phyloP scores from a whole-genome alignment of 139 green algal species.

The Gonium pectorale region DNA sequence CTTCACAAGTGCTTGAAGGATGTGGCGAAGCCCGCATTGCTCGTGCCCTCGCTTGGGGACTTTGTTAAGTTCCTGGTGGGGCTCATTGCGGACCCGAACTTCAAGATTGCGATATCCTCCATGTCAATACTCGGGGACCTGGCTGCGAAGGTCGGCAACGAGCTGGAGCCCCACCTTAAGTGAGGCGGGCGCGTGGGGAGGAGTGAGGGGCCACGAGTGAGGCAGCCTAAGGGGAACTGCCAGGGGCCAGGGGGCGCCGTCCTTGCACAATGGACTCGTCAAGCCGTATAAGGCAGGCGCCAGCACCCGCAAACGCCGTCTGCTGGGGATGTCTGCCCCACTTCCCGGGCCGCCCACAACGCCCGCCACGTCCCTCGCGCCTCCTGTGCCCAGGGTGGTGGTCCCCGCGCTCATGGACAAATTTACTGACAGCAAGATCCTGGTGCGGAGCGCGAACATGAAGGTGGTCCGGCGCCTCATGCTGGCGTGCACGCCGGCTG shows the following conservation, averaged over 20 bases:
- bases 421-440: constrained; percentile 66
- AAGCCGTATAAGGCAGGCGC: no score
- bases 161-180: constrained; percentile 69
- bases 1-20: constrained; percentile 68
- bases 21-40: constrained; percentile 45
- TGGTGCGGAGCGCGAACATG: constrained; percentile 60
- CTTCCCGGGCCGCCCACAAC: no score
- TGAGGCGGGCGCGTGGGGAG: neutral
- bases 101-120: constrained; percentile 82
- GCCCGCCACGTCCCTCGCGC: no score
- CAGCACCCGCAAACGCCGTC: no score
- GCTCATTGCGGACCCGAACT: constrained; percentile 85
- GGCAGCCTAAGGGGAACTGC: no score
- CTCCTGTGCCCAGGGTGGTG: constrained; percentile 49
- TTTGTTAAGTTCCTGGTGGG: constrained; percentile 76
- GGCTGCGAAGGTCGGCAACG: constrained; percentile 61
- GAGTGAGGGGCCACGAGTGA: neutral
- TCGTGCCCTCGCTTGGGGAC: constrained; percentile 66
- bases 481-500: constrained; percentile 26
- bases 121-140: constrained; percentile 79
- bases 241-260: no score
- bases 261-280: no score
- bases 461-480: constrained; percentile 63
- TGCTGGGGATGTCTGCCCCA: no score
- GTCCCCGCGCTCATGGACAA: constrained; percentile 63